Conservation (phyloP, 306 rosid species). For the Lupinus albus region DNA sequence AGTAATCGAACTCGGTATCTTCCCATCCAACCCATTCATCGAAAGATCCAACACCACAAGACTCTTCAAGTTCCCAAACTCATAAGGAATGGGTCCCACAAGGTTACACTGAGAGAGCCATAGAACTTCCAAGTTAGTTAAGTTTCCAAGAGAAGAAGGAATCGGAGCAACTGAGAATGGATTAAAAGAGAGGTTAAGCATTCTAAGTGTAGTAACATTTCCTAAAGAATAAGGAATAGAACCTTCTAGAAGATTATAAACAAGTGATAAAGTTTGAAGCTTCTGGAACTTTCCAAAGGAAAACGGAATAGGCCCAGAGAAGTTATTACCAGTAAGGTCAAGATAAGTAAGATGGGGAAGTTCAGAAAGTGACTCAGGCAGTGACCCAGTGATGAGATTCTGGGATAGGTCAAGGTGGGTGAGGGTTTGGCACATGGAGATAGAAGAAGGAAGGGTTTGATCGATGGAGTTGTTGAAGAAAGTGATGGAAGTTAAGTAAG, state of each 20-base stretch:
- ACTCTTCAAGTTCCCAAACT: slow-evolving; percentile 56
- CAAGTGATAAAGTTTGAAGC: slow-evolving; percentile 69
- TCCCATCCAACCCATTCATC: slow-evolving; percentile 55
- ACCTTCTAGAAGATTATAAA: slow-evolving; percentile 63
- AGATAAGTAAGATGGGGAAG: slow-evolving; percentile 60
- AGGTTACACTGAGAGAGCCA: slow-evolving; percentile 75
- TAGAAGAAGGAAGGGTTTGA: slow-evolving; percentile 53
- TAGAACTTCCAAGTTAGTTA: slow-evolving; percentile 60
- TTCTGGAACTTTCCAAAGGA: slow-evolving; percentile 59
- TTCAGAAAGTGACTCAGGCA: slow-evolving; percentile 57
- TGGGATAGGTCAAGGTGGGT: slow-evolving; percentile 72
- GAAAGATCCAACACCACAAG: slow-evolving; percentile 71
- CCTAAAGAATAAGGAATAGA: slow-evolving; percentile 61
- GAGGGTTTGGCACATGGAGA: slow-evolving; percentile 59
- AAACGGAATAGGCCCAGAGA: slow-evolving; percentile 69
- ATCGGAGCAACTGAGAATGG: slow-evolving; percentile 68
- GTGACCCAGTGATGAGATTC: slow-evolving; percentile 75
- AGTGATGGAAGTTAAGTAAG: slow-evolving; percentile 52
- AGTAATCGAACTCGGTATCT: slow-evolving; percentile 60
- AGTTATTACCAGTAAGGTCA: slow-evolving; percentile 78
- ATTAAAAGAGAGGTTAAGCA: slow-evolving; percentile 81
- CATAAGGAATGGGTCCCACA: slow-evolving; percentile 67
- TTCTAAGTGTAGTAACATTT: slow-evolving; percentile 60
- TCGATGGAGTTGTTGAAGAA: slow-evolving; percentile 74
- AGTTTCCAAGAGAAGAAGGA: slow-evolving; percentile 71